Base-by-base conservation (phyloP, 768 basidiomycete genomes). In the Hortiboletus flavorubellus region DNA sequence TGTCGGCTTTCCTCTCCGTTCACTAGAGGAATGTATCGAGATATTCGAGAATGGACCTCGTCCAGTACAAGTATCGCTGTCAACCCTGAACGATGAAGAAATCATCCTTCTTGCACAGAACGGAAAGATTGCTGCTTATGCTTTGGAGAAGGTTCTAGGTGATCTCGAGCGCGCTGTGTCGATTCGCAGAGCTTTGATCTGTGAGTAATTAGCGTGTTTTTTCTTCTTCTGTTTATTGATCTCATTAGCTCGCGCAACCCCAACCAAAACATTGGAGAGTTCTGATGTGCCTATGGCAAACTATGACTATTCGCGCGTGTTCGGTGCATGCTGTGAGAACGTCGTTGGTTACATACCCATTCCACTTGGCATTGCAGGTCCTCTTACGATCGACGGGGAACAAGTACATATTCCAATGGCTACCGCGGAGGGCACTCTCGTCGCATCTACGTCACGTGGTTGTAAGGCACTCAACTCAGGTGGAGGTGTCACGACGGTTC, bases 261-360 rank as follows among this genome's bases (percentile, higher is more conserved):
- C 73, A 30, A 97, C 93, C 0, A 83, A 89, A 71, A 89, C 91
- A 0, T 79, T 98, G 30, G 97, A 98, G 69, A 58, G 70, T 10
- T 94, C 91, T 0, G 84, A 88, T 23, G 77, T 98, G 10, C 97
- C 97, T 0, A 83, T 87, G 78, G 67, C 80, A 21, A 75, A 86
- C 69, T 99, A 97, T 71, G 95, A 98, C 72, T 99, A 98, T 75
- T 86, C 88, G 38, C 85, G 89, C 10, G 94, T 99, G 33, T 80
- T 93, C 50, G 96, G 95, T 54, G 94, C 96, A 10, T 99, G 96
- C 75, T 99, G 97, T 73, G 97, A 99, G 75, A 98, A 99, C 71
- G 97, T 99, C 48, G 84, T 98, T 46, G 97, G 97, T 33, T 99
- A 91, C 71, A 93, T 98, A 70, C 97, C 96, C 40, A 73, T 99